Conservation (phyloP, 2,329 filamentous ascomycete genomes). For the Penicillium sp. region DNA sequence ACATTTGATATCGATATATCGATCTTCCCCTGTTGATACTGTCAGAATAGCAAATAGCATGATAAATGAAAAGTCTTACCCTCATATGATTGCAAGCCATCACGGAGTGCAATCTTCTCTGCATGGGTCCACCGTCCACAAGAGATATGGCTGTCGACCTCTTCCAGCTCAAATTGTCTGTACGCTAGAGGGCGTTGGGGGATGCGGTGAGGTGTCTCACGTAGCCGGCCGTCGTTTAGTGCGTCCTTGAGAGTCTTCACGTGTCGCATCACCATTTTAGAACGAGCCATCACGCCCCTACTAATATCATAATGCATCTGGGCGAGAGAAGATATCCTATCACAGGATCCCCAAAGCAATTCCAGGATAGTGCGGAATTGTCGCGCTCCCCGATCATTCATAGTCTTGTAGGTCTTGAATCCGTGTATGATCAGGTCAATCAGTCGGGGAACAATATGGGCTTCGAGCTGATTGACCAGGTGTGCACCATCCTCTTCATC, state of each 20-base stretch:
- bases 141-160: constrained; percentile 1
- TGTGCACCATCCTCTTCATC: not conserved
- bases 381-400: not conserved
- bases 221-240: constrained; percentile 2
- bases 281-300: not conserved
- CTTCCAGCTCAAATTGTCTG: constrained; percentile 1
- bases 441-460: constrained; percentile 15
- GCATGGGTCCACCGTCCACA: constrained; percentile 1
- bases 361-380: constrained; percentile 11
- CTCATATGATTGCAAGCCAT: not conserved
- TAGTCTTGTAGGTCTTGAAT: constrained; percentile 12
- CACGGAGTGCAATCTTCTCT: not conserved
- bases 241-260: constrained; percentile 8
- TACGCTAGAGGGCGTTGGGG: not conserved
- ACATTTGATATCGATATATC: constrained; percentile 6
- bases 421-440: constrained; percentile 12
- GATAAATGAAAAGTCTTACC: not conserved
- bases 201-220: not conserved
- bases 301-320: not conserved
- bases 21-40: not conserved
- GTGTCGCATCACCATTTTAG: not conserved
- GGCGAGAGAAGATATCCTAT: constrained; percentile 3
- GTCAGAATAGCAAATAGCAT: not conserved
- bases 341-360: constrained; percentile 11
- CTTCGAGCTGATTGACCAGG: constrained; percentile 19